Base-by-base conservation (phyloP, 23 red algal species). In the Gracilariopsis chorda region DNA sequence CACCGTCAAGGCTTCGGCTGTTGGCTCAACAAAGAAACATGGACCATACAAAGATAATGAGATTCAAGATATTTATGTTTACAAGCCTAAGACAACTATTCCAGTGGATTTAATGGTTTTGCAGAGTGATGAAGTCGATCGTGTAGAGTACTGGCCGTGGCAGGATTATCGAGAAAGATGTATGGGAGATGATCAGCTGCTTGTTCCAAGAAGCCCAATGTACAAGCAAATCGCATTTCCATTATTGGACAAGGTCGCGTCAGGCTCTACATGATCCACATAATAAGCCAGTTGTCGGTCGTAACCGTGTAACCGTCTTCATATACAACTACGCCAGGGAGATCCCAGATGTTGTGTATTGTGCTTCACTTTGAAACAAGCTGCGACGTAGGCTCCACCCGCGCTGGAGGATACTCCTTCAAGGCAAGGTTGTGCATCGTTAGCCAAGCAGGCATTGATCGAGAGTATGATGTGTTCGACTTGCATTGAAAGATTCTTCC, bases 11-110 rank as follows among this genome's bases (percentile, higher is more conserved):
- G 69, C 72, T 9, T 76, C 71, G 7, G 84, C 76, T 21, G 62
- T 27, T 7, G 92, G 92, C 17, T 8, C 28, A 28, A 94, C 91
- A 3, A 60, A 86, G 7, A 78, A 34, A 44, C 72, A 88, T 69
- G 92, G 92, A 23, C 49, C 62, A 32, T 94, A 86, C 28, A 64
- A 88, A 64, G 92, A 94, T 73, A 86, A 87, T 29, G 92, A 94
- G 43, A 78, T 87, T 8, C 91, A 94, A 67, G 91, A 94, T 70
- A 86, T 94, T 28, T 94, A 94, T 69, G 79, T 86, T 55, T 85
- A 79, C 33, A 55, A 35, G 51, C 85, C 85, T 30, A 79, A 65
- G 25, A 32, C 27, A 59, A 64, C 58, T 14, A 20, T 86, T 58
- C 48, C 48, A 48, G 48, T 61, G 30, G 51, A 55, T 19, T 21